Conservation (phyloP, 352 stramenopile species). For the Phytophthora kernoviae region DNA sequence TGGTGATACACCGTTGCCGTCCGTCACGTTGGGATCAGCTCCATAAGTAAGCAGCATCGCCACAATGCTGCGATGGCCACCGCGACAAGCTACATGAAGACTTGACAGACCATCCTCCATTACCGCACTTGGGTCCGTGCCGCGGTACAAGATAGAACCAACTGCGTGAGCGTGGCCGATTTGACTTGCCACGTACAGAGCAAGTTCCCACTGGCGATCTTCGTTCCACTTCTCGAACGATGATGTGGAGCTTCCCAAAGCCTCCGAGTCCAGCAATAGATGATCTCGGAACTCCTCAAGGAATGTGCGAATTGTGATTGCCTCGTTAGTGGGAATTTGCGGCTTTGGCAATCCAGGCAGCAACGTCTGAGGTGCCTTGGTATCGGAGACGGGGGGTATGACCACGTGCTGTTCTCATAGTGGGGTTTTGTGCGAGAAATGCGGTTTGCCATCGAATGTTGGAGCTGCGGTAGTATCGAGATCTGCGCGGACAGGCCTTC, state of each 20-base stretch:
- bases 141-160: conserved; percentile 46
- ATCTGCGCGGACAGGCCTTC: conserved; percentile 14
- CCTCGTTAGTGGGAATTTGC: conserved; percentile 32
- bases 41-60: conserved; percentile 47
- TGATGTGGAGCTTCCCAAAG: conserved; percentile 23
- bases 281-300: conserved; percentile 58
- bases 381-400: conserved; percentile 2
- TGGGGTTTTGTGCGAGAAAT: conserved; percentile 26
- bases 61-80: conserved; percentile 52
- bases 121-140: conserved; percentile 44
- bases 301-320: conserved; percentile 43
- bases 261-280: conserved; percentile 40
- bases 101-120: conserved; percentile 44
- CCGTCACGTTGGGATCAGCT: conserved; percentile 46
- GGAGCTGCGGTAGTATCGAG: conserved; percentile 23
- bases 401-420: conserved; percentile 8
- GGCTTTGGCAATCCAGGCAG: conserved; percentile 44
- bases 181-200: conserved; percentile 55
- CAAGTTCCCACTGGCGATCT: conserved; percentile 54
- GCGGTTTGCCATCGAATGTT: conserved; percentile 22
- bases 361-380: conserved; percentile 25
- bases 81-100: conserved; percentile 53
- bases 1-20: conserved; percentile 49
- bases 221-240: conserved; percentile 25
- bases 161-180: conserved; percentile 54